Conservation (phyloP, 78 protist genomes). For the Trichosphaerium sp. region DNA sequence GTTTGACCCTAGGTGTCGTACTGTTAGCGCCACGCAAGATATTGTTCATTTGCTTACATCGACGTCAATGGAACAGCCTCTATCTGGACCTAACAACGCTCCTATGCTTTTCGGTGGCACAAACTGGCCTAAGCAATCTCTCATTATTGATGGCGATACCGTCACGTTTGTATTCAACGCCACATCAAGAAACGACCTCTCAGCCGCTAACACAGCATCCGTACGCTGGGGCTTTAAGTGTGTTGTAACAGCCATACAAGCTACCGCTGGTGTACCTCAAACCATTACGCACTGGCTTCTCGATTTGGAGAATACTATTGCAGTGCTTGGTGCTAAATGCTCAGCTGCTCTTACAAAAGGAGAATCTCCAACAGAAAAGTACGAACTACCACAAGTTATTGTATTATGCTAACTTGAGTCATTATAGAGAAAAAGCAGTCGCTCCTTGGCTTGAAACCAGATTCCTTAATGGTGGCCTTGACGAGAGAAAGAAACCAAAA, state of each 20-base stretch:
- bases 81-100: background rate
- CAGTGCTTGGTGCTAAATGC: background rate
- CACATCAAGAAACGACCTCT: background rate
- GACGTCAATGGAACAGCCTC: background rate
- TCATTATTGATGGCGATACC: background rate
- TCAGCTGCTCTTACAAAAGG: background rate
- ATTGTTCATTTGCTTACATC: background rate
- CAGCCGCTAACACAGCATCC: too few species aligned
- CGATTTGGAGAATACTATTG: background rate
- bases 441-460: background rate
- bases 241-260: too few species aligned
- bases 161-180: background rate
- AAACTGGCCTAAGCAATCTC: background rate
- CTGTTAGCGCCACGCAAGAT: background rate
- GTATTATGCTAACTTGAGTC: too few species aligned
- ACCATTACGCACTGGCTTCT: background rate
- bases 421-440: background rate
- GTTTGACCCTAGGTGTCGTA: background rate
- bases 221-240: too few species aligned
- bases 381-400: too few species aligned
- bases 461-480: conserved; percentile 1
- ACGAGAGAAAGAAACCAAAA: background rate
- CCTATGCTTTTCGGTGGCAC: background rate
- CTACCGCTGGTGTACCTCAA: too few species aligned
- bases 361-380: background rate